phyloP scores from a whole-genome alignment of 805 yeast species.

The Metschnikowia koreensis region DNA sequence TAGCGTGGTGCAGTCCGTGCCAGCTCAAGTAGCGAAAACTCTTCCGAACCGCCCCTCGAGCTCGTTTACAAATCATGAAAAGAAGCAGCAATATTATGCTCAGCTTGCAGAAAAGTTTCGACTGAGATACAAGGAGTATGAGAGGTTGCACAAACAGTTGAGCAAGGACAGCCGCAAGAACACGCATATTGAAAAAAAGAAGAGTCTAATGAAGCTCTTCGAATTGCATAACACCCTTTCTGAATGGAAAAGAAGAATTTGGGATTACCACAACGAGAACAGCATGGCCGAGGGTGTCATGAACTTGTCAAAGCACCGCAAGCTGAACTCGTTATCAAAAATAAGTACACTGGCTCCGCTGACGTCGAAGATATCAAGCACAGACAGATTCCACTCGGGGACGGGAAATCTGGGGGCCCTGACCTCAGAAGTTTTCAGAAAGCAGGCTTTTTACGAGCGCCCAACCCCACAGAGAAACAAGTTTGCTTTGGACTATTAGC shows the following conservation, averaged over 20 bases:
- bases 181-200: conserved; percentile 13
- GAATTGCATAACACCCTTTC: conserved; percentile 51
- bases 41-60: conserved; percentile 17
- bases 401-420: background rate
- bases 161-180: conserved; percentile 11
- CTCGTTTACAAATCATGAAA: conserved; percentile 17
- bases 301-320: conserved; percentile 40
- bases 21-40: background rate
- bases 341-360: conserved; percentile 11
- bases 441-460: background rate
- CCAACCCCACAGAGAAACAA: conserved; percentile 2
- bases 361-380: conserved; percentile 7
- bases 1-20: conserved; percentile 1
- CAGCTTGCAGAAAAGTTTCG: conserved; percentile 20
- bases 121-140: conserved; percentile 17
- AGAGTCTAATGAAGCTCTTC: conserved; percentile 38
- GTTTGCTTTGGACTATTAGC: conserved; percentile 10
- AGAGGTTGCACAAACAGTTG: conserved; percentile 15
- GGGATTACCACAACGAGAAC: conserved; percentile 43
- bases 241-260: conserved; percentile 54
- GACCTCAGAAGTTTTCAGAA: background rate
- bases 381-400: conserved; percentile 1
- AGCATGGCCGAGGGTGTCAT: conserved; percentile 33
- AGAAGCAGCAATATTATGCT: conserved; percentile 19
- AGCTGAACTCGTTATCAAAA: conserved; percentile 16